Percentiles rank a stretch among this genome's conserved stretches.
These are phyloP conservation scores for Penicillium crustosum DNA, from an alignment of 2,329 filamentous ascomycete genomes.

Conservation along the genomic window DNA sequence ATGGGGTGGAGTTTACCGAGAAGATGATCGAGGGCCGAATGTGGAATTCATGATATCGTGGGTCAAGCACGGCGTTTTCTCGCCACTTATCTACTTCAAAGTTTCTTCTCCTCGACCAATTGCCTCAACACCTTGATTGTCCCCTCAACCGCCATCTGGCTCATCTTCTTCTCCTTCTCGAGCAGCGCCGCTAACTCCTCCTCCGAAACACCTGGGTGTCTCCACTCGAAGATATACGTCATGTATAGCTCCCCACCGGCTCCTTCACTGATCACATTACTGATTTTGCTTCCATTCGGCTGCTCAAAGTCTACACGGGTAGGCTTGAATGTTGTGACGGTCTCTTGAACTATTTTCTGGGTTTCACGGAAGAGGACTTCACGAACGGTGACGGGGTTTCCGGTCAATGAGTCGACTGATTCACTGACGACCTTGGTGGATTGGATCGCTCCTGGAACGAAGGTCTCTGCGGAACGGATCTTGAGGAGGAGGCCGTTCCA, in stretches of 20 bases:
- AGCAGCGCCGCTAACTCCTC: constrained; percentile 14
- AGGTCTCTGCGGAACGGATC: constrained; percentile 31
- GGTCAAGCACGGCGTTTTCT: background rate
- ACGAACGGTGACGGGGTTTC: constrained; percentile 28
- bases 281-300: constrained; percentile 27
- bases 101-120: constrained; percentile 18
- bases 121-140: constrained; percentile 21
- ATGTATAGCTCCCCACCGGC: constrained; percentile 37
- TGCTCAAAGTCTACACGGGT: constrained; percentile 32
- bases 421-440: constrained; percentile 31
- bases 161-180: constrained; percentile 25
- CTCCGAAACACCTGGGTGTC: constrained; percentile 29
- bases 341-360: constrained; percentile 26
- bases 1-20: background rate
- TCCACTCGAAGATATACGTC: constrained; percentile 46
- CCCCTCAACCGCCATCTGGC: constrained; percentile 23
- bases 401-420: constrained; percentile 19
- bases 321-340: constrained; percentile 26
- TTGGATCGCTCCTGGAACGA: constrained; percentile 31
- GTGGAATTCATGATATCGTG: background rate
- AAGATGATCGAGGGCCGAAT: background rate
- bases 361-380: constrained; percentile 32
- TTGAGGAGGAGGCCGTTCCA: constrained; percentile 38
- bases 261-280: constrained; percentile 34
- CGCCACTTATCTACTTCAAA: constrained; percentile 10